A percentile compares a stretch with the other conserved stretches of the same genome.
Evolutionary conservation across 495 filamentous ascomycete species (phyloP).

Genomic region (Geoglossum glabrum): DNA sequence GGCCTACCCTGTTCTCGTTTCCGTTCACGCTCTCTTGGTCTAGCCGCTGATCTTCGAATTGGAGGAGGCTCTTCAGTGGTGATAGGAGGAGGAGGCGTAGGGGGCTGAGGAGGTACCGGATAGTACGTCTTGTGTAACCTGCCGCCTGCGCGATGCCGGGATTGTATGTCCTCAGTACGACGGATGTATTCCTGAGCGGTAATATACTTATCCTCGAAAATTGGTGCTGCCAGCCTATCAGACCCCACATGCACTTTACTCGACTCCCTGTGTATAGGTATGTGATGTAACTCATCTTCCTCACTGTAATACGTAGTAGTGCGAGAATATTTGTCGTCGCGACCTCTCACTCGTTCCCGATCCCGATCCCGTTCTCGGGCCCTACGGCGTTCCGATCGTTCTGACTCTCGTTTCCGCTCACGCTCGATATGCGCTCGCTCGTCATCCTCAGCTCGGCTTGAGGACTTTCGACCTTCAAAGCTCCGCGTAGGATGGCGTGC

Average conservation of each 20-base stretch:
- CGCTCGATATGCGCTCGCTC: not conserved
- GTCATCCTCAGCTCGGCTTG: not conserved
- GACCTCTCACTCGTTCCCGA: constrained; percentile 3
- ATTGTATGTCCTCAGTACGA: not conserved
- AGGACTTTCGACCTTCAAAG: not conserved
- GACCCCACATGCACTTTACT: not conserved
- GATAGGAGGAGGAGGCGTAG: not conserved
- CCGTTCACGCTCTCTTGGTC: constrained; percentile 2
- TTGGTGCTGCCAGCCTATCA: not conserved
- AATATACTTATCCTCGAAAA: constrained; percentile 1
- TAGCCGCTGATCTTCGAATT: not conserved
- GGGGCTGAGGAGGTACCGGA: not conserved
- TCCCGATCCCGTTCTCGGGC: constrained; percentile 5
- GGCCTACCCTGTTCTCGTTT: not conserved
- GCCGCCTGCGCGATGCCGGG: not conserved
- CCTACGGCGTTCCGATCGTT: constrained; percentile 1
- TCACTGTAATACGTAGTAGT: not conserved
- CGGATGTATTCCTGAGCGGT: not conserved
- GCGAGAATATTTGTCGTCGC: constrained; percentile 2
- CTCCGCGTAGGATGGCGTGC: constrained; percentile 8
- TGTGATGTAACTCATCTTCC: not conserved
- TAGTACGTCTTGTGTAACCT: not conserved
- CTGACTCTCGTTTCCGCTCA: not conserved
- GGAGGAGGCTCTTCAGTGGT: not conserved
- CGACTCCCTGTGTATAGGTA: not conserved